Evolutionary conservation across 768 basidiomycete genomes (phyloP), one percentile per base, ranked within the genome.

Genomic region (Mycena rosella): DNA sequence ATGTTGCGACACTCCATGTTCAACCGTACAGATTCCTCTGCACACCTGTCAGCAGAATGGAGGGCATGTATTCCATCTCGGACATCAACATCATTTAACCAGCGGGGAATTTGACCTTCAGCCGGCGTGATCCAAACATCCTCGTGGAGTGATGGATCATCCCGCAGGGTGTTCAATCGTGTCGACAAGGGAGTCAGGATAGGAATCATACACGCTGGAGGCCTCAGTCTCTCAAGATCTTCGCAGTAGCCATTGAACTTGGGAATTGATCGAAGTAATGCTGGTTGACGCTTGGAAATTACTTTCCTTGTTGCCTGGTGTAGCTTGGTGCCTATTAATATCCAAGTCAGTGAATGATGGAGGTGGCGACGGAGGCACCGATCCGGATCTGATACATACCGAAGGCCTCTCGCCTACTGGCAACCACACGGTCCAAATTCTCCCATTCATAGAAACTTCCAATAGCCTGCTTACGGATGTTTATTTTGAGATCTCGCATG

Each of bases 101-200:
- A 84, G 8, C 52, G 58, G 13, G 75, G 79, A 0, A 70, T 48
- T 10, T 62, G 53, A 1, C 22, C 63, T 0, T 40, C 30, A 3
- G 73, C 54, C 0, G 71, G 73, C 0, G 60, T 69, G 6, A 82
- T 79, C 80, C 80, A 83, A 0, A 82, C 73, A 54, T 83, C 81
- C 42, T 82, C 75, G 75, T 83, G 77, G 0, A 85, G 69, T 0
- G 27, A 56, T 0, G 77, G 49, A 26, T 69, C 45, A 10, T 78
- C 73, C 13, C 71, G 72, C 4, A 52, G 51, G 18, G 15, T 30
- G 14, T 52, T 32, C 51, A 52, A n/a, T 26, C 9, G 27, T 3
- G 51, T 52, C 6, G 51, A 32, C 5, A 52, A 14, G 0, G 73
- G 75, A 1, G 63, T n/a, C 0, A 80, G 83, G 5, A 83, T 51